Base-by-base conservation (phyloP, 192 early-diverging fungal genomes). In the Coemansia sp. region DNA sequence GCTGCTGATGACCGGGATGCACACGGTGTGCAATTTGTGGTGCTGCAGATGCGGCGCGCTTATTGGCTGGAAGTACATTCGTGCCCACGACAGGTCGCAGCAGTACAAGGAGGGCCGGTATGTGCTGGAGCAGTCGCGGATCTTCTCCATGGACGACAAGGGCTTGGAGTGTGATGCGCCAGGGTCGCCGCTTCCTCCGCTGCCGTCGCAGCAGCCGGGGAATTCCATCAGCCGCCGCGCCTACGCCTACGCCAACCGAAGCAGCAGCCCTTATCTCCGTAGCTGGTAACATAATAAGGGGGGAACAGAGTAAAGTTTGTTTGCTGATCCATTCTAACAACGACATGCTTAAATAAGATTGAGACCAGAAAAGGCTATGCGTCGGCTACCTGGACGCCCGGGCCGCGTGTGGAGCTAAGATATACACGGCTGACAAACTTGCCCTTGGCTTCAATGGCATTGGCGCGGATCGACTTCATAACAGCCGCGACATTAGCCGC, bases 331-430 rank as follows among this genome's bases (percentile, higher is more conserved):
- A 38, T 38, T 38, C 38, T 38, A 38, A 9, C 38, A 38, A 9
- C 38, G 9, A 4, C 5, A 38, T 4, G 38, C 5, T 38, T 38
- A 38, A 38, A 38, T 38, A 38, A 38, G 9, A 38, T 38, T 38
- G 9, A 38, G 9, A 38, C 38, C 38, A 38, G n/a, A n/a, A n/a
- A 45, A 21, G 23, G 1, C 23, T 52, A 78, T 30, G 84, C 88
- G 66, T 79, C 84, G 34, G 84, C 78, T 46, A 91, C 69, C 23
- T 82, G 86, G 56, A 91, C 73, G 24, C 89, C 90, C 11, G 90
- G 90, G 41, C 89, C 90, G 45, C 87, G 89, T 7, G 90, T 91
- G 10, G 89, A 89, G 66, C 88, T 87, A 16, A 91, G 74, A 48
- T 83, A 84, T 8, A 90, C 84, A 43, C 88, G 87, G 61, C 81